A percentile compares a stretch with the other conserved stretches of the same genome.
Evolutionary conservation across 2,329 filamentous ascomycete genomes (phyloP).

Genomic region (Calonectria naviculata): DNA sequence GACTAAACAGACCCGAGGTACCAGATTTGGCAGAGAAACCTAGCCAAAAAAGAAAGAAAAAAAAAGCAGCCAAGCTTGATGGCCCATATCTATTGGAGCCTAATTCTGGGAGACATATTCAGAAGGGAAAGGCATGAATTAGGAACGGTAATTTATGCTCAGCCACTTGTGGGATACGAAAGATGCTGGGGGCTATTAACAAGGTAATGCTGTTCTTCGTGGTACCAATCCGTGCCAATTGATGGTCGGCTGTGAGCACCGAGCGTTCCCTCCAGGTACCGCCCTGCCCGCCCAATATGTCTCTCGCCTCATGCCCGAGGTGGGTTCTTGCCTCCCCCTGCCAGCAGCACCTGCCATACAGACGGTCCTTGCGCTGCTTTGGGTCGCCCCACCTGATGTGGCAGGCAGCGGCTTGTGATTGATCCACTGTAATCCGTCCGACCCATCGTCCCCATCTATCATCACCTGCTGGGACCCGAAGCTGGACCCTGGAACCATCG

Average conservation of each 20-base stretch:
- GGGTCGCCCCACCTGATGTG: slow-evolving; percentile 1
- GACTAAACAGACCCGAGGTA: neutral
- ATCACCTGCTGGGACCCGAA: slow-evolving; percentile 26
- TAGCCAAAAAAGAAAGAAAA: neutral
- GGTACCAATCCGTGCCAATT: neutral
- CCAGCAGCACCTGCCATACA: slow-evolving; percentile 12
- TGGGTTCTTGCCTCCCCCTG: slow-evolving; percentile 10
- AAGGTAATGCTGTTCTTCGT: neutral
- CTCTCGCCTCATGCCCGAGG: slow-evolving; percentile 11
- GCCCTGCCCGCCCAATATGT: neutral
- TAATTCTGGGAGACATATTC: neutral
- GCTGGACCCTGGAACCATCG: slow-evolving; percentile 29
- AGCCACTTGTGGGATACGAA: neutral
- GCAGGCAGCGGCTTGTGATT: slow-evolving; percentile 1
- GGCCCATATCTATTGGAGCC: neutral
- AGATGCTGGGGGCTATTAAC: neutral
- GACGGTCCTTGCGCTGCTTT: slow-evolving; percentile 11
- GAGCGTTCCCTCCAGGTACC: slow-evolving; percentile 9
- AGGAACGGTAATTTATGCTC: neutral
- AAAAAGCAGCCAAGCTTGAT: neutral
- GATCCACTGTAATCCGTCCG: slow-evolving; percentile 1
- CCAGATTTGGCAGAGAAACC: neutral
- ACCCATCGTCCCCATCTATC: slow-evolving; percentile 25
- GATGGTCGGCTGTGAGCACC: neutral
- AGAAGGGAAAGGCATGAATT: neutral